Base-by-base conservation (phyloP, 177 flowering plant species). In the Tripterygium wilfordii region DNA sequence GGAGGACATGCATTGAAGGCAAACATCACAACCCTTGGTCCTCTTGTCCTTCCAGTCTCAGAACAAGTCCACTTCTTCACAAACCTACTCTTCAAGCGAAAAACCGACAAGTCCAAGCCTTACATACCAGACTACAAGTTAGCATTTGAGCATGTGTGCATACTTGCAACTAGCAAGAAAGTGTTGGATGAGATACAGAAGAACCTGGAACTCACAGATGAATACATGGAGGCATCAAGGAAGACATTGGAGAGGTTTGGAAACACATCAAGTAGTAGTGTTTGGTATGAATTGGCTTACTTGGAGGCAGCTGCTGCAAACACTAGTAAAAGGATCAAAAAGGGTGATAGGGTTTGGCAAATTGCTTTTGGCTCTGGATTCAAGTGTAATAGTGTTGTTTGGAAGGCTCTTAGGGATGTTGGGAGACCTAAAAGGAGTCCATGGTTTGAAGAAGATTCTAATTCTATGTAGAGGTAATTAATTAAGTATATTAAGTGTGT, bases 251-350 rank as follows among this genome's bases (percentile, higher is more conserved):
- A 75, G 43, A 53, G 83, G 23, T 86, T 86, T 42, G 90, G 95
- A 13, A 83, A 83, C 72, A 83, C 88, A 8, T 86, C 95, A 1
- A 81, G 91, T 46, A 86, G 90, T 39, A 79, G 88, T 42, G 52
- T 80, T 0, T 86, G 90, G 95, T 86, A 86, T 38, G 86, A 83
- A 31, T 53, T 86, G 42, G 83, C 86, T 22, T 83, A 77, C 55
- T 54, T 76, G 57, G 96, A 86, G 44, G 75, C 71, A 0, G n/a
- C n/a, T n/a, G n/a, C n/a, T n/a, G n/a, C n/a, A n/a, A n/a, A n/a
- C n/a, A n/a, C n/a, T n/a, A 69, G 66, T 0, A 15, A 16, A 0
- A 70, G 38, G 67, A 61, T 83, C 47, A 76, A 70, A 51, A 64
- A 50, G 31, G 85, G 87, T 0, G 74, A 83, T 41, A 56, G 82